Base-by-base conservation (phyloP, 495 filamentous ascomycete species). In the Endocarpon pusillum region DNA sequence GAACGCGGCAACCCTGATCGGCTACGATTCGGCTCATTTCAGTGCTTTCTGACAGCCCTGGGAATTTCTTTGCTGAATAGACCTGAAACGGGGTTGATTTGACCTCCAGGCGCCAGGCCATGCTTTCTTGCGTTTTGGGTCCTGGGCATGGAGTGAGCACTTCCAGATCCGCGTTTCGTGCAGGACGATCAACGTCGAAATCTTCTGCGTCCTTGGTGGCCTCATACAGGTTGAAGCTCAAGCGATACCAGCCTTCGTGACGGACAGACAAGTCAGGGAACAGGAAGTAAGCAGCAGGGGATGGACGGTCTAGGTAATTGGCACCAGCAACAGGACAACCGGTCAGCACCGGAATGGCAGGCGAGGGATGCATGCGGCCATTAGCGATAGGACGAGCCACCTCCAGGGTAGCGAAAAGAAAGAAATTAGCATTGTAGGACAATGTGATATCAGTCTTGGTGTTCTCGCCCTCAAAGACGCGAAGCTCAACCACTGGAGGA, bases 51-150 rank as follows among this genome's bases (percentile, higher is more conserved):
- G 82, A 75, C 43, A 97, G 59, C 8, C 89, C 89, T 23, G 89
- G 89, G 61, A 97, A 97, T 61, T 94, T 97, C 73, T 97, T 97
- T 17, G 89, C 89, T 45, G 85, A 94, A 61, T 75, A 97, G 7
- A 96, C 91, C 4, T 66, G 73, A 50, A 97, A 97, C 1, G 81
- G 76, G 15, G 64, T 56, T 0, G 86, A 91, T 56, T 91, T 83
- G 37, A 94, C 81, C 49, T 94, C 84, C 57, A 94, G 62, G n/a
- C 91, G 67, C 52, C 78, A 78, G 34, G 75, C 63, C 32, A 62
- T 52, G 39, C 34, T 34, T 22, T 46, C 52, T 16, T 42, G 35
- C 16, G 47, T 28, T 24, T n/a, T 30, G 20, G 28, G 28, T 14
- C 18, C 33, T 29, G 12, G 28, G 21, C 12, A 34, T 39, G 19